Conservation (phyloP, 2,329 filamentous ascomycete genomes). For the Alternaria sp. region DNA sequence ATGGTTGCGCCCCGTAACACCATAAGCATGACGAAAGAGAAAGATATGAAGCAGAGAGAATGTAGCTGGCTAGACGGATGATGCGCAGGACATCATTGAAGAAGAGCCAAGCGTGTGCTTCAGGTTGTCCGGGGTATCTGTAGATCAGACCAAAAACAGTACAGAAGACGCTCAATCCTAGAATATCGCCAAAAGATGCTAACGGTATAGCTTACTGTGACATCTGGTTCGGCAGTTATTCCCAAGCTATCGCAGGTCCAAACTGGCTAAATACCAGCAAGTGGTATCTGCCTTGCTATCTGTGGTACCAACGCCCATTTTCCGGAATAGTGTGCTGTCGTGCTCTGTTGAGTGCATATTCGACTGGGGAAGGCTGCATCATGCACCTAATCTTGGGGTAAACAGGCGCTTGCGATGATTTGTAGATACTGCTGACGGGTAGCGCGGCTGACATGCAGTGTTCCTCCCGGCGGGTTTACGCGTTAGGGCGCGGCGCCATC, state of each 20-base stretch:
- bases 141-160: slow-evolving; percentile 13
- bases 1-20: background rate
- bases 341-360: slow-evolving; percentile 25
- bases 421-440: slow-evolving; percentile 23
- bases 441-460: slow-evolving; percentile 31
- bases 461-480: slow-evolving; percentile 14
- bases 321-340: slow-evolving; percentile 21
- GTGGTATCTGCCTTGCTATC: background rate
- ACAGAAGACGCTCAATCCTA: slow-evolving; percentile 12
- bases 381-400: slow-evolving; percentile 27
- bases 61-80: background rate
- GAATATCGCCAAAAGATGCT: slow-evolving; percentile 27
- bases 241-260: slow-evolving; percentile 3
- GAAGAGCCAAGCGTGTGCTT: slow-evolving; percentile 6
- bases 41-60: slow-evolving; percentile 3
- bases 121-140: background rate
- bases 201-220: slow-evolving; percentile 32
- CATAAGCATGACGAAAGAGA: slow-evolving; percentile 19
- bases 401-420: slow-evolving; percentile 30
- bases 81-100: background rate
- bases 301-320: slow-evolving; percentile 10
- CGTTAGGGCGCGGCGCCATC: slow-evolving; percentile 12
- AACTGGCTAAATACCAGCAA: slow-evolving; percentile 14
- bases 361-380: slow-evolving; percentile 17
- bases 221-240: slow-evolving; percentile 20